Conservation (phyloP, 2,329 filamentous ascomycete species). For the Aureobasidium sp. region DNA sequence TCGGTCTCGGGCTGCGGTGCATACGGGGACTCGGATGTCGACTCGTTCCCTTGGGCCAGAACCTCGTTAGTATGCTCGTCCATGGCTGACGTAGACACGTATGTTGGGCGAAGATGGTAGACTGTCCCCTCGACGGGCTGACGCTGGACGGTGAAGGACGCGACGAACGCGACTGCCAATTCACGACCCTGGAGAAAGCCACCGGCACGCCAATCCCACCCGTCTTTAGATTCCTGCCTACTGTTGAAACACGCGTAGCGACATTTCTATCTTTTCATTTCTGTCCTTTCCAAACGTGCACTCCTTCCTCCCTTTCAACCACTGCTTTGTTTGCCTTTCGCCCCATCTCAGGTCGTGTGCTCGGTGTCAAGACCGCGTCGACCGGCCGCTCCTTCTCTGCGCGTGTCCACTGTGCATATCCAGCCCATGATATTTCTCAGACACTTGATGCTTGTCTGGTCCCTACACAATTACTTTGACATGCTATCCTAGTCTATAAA, state of each 20-base stretch:
- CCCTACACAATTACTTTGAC: not conserved
- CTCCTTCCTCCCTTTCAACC: too few species aligned
- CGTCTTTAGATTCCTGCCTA: not conserved
- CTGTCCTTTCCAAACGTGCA: too few species aligned
- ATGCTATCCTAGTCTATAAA: too few species aligned
- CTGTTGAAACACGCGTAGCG: not conserved
- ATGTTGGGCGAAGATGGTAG: not conserved
- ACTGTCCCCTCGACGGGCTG: not conserved
- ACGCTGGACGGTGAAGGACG: not conserved
- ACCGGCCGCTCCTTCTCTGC: not conserved
- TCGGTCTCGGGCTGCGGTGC: constrained; percentile 7
- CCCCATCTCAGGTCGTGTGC: not conserved
- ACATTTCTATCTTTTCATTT: not conserved
- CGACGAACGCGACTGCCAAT: constrained; percentile 2
- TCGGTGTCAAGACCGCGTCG: not conserved
- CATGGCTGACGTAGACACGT: not conserved
- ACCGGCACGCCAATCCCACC: not conserved
- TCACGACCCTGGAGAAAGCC: constrained; percentile 1
- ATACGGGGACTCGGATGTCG: not conserved
- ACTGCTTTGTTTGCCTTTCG: too few species aligned
- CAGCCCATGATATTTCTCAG: not conserved
- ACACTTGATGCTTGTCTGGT: not conserved
- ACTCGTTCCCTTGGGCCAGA: not conserved
- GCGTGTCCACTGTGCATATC: not conserved
- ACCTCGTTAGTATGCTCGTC: constrained; percentile 1